phyloP scores from a whole-genome alignment of 768 basidiomycete species.

The Dioszegia crocea region DNA sequence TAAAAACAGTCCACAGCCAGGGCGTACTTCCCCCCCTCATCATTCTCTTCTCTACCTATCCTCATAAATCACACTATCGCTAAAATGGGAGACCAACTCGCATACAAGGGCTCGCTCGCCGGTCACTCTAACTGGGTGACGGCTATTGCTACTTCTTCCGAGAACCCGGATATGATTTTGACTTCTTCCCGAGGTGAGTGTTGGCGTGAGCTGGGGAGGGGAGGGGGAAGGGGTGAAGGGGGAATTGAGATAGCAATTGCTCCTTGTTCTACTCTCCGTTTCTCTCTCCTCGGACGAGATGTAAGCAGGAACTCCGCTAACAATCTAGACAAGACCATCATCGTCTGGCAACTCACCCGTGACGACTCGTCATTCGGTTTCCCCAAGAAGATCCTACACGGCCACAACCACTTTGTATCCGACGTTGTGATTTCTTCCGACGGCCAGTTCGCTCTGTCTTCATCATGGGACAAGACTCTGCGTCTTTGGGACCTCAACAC shows the following conservation, averaged over 20 bases:
- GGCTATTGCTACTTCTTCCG: slow-evolving; percentile 94
- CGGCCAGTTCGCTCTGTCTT: slow-evolving; percentile 97
- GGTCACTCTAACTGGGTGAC: slow-evolving; percentile 98
- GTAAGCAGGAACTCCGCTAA: background rate
- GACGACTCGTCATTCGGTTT: slow-evolving; percentile 70
- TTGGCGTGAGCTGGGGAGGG: too few relatives aligned
- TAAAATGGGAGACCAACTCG: slow-evolving; percentile 74
- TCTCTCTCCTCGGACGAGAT: background rate
- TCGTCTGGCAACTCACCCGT: slow-evolving; percentile 97
- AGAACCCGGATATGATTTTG: slow-evolving; percentile 99
- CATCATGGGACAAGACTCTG: slow-evolving; percentile 99
- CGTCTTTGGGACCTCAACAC: slow-evolving; percentile 99
- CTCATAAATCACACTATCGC: background rate
- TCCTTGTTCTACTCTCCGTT: background rate
- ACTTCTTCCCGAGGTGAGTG: slow-evolving; percentile 89
- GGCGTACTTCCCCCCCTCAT: background rate
- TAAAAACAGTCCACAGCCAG: background rate
- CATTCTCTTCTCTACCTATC: background rate
- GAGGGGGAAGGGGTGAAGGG: too few relatives aligned
- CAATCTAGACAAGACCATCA: slow-evolving; percentile 90
- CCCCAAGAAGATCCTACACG: slow-evolving; percentile 94
- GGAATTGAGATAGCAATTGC: too few relatives aligned
- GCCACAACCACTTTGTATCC: slow-evolving; percentile 99
- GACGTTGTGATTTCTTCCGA: slow-evolving; percentile 99
- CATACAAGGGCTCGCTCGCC: slow-evolving; percentile 83